These are phyloP conservation scores for Santalum album DNA, from an alignment of 164 flowering plant species.

Conservation along the genomic window DNA sequence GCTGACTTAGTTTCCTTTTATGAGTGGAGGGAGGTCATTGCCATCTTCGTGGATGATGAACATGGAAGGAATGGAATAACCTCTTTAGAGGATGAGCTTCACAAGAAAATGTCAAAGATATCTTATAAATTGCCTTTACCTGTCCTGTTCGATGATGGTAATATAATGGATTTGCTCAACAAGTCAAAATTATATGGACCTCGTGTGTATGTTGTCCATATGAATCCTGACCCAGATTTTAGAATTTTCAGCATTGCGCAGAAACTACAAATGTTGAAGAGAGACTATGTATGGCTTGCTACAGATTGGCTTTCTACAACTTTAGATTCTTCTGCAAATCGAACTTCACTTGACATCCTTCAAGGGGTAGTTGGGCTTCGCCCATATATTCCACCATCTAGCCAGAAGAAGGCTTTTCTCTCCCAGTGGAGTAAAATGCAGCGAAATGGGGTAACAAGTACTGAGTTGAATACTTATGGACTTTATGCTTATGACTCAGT, in stretches of 20 bases:
- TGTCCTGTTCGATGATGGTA: slow-evolving; percentile 13
- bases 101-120: slow-evolving; percentile 23
- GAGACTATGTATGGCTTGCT: slow-evolving; percentile 62
- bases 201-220: slow-evolving; percentile 75
- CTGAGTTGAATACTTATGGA: slow-evolving; percentile 45
- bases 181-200: slow-evolving; percentile 34
- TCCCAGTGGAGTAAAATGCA: slow-evolving; percentile 34
- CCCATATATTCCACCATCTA: slow-evolving; percentile 44
- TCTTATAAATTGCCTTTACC: slow-evolving; percentile 41
- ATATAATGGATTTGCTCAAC: slow-evolving; percentile 27
- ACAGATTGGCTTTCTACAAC: slow-evolving; percentile 73
- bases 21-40: slow-evolving; percentile 63
- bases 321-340: slow-evolving; percentile 33
- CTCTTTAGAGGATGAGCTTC: slow-evolving; percentile 48
- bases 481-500: slow-evolving; percentile 71
- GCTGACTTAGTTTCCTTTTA: slow-evolving; percentile 49
- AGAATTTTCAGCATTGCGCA: slow-evolving; percentile 43
- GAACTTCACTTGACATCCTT: slow-evolving; percentile 14
- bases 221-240: slow-evolving; percentile 42
- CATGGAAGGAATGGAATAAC: slow-evolving; percentile 68
- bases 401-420: slow-evolving; percentile 30
- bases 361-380: slow-evolving; percentile 61
- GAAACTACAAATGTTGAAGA: slow-evolving; percentile 53
- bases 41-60: slow-evolving; percentile 56
- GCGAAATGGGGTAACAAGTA: slow-evolving; percentile 17